phyloP scores from a whole-genome alignment of 495 filamentous ascomycete species.

The Neurospora sp. region DNA sequence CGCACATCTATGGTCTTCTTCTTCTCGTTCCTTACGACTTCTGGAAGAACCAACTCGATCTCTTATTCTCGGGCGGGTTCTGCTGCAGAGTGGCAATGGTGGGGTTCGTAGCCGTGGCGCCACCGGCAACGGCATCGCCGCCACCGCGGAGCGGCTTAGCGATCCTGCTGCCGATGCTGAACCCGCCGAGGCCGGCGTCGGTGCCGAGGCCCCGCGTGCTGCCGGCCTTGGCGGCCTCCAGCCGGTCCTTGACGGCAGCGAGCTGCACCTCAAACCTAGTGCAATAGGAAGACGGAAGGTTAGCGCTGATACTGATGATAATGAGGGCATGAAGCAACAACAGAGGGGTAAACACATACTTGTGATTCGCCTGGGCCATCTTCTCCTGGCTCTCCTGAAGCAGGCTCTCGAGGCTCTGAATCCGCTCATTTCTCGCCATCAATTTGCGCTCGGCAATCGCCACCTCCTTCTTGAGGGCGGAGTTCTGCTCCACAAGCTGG shows the following conservation, averaged over 20 bases:
- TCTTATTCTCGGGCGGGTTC: slow-evolving; percentile 39
- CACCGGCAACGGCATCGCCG: slow-evolving; percentile 59
- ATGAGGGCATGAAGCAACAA: neutral
- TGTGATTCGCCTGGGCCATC: slow-evolving; percentile 86
- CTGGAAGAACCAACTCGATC: slow-evolving; percentile 50
- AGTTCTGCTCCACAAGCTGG: slow-evolving; percentile 96
- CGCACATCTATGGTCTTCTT: slow-evolving; percentile 1
- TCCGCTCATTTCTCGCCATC: slow-evolving; percentile 91
- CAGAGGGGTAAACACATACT: slow-evolving; percentile 47
- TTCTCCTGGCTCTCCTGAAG: slow-evolving; percentile 98
- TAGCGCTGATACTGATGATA: neutral
- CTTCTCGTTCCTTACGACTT: slow-evolving; percentile 22
- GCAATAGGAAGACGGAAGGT: slow-evolving; percentile 1
- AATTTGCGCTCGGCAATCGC: slow-evolving; percentile 96
- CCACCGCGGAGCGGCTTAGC: slow-evolving; percentile 42
- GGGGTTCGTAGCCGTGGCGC: slow-evolving; percentile 33
- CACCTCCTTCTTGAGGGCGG: slow-evolving; percentile 93
- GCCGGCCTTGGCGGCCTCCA: slow-evolving; percentile 55
- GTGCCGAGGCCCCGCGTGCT: no score
- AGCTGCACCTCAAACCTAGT: slow-evolving; percentile 91
- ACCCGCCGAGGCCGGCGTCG: no score
- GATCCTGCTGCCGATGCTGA: no score
- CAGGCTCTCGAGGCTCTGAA: slow-evolving; percentile 80
- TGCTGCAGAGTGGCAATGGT: slow-evolving; percentile 44
- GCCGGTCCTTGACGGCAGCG: slow-evolving; percentile 90